Evolutionary conservation across 2,329 filamentous ascomycete species (phyloP), one percentile per base, ranked within the genome.

Genomic region (Dendrostoma leiphaemia): DNA sequence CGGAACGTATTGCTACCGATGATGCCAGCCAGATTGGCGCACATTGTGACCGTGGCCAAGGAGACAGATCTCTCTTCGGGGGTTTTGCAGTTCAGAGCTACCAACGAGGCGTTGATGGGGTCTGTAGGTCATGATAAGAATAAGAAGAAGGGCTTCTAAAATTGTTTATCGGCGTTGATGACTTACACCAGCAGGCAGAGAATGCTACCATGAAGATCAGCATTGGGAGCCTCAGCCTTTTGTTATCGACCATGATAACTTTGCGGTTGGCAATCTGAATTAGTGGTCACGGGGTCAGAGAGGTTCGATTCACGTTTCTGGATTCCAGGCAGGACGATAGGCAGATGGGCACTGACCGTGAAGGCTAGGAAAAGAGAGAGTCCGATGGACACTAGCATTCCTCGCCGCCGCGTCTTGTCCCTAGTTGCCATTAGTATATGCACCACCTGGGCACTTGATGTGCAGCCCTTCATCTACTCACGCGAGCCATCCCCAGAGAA

Each of bases 1-100:
- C 77, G 77, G 72, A 84, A 85, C 56, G 85, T 78, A 62, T 85
- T 81, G 0, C 80, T 80, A 3, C 82, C 82, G 51, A 82, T 81
- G 48, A 85, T 84, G 21, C 81, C 81, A 0, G 81, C 81, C 24
- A 79, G 80, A 59, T 85, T 85, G 45, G 80, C 82, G 19, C 78
- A 77, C 81, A 84, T 84, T 56, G 85, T 82, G 9, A 84, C 79
- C 0, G 79, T 77, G 0, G 79, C 57, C 32, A 60, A 47, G n/a
- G 53, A 48, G 31, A 59, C 52, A 5, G 53, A 50, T 17, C 56
- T 41, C 40, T 58, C 52, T 28, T 40, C 48, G 24, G 57, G 57
- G 1, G 50, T 50, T 7, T 37, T 48, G 7, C 53, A 50, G 32
- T 59, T 59, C 17, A 59, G 51, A 6, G 57, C 56, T 9, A 63